Evolutionary conservation across 176 grass and related monocot genomes (phyloP).

Genomic region (Aegilops longissima): DNA sequence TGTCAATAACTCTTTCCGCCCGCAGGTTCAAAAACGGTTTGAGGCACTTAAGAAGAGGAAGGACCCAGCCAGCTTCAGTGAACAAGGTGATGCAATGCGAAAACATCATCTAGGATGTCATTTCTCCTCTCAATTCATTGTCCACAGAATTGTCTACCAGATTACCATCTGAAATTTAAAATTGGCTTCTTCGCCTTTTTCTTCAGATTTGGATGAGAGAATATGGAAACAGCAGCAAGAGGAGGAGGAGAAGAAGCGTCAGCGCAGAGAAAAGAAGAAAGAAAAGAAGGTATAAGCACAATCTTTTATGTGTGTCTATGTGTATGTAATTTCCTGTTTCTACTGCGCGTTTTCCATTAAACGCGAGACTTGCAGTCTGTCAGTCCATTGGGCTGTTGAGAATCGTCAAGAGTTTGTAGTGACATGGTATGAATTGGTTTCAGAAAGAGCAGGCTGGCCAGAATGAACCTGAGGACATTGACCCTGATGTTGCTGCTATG

Average conservation of each 20-base stretch:
- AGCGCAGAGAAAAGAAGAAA: conserved; percentile 84
- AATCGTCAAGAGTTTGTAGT: too few relatives aligned
- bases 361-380: too few relatives aligned
- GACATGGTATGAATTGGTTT: not conserved
- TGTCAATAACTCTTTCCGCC: conserved; percentile 24
- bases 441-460: conserved; percentile 74
- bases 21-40: conserved; percentile 93
- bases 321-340: not conserved
- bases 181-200: not conserved
- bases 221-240: conserved; percentile 96
- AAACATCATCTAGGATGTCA: not conserved
- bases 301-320: not conserved
- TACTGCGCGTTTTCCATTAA: not conserved
- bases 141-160: not conserved
- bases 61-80: conserved; percentile 69
- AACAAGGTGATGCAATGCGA: conserved; percentile 68
- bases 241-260: conserved; percentile 85
- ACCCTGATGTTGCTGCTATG: conserved; percentile 84
- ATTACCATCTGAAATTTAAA: not conserved
- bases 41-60: conserved; percentile 92
- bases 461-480: conserved; percentile 70
- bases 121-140: not conserved
- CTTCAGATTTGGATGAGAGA: conserved; percentile 91
- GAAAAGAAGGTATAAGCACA: conserved; percentile 79
- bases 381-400: too few relatives aligned